Base-by-base conservation (phyloP, 208 protist species). In the Leishmania lainsoni region DNA sequence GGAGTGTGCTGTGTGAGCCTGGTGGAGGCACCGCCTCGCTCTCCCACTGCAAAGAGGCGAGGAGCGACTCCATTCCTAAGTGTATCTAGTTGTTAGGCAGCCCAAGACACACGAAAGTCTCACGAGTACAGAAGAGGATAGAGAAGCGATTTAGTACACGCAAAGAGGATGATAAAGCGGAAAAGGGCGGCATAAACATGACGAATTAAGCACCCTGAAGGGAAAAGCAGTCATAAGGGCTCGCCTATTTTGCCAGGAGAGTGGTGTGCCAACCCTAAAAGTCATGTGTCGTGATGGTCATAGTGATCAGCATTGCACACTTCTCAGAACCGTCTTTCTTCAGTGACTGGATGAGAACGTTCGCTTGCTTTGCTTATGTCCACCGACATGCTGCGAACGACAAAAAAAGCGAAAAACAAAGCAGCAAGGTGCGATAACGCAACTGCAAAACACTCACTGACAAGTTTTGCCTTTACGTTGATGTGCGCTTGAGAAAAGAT, bases 1-100 rank as follows among this genome's bases (percentile, higher is more conserved):
- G 68, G 2, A 81, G 59, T 56, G 84, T 81, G 52, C 83, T 87
- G 51, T 88, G 84, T 1, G 72, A 81, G 26, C 87, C 81, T 65
- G 88, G 81, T 45, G 86, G 81, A n/a, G 90, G 81, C 17, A 79
- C 17, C 6, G 70, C 61, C 4, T 61, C 42, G 6, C 39, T 61
- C 32, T 80, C 75, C 93, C 93, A 96, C 17, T 81, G 26, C 14
- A 90, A 20, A 29, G 87, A 83, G 5, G 68, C 54, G 22, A 90
- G 17, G 45, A 87, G 74, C 9, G 78, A 49, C 1, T 82, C 75
- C 80, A 84, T 84, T 32, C 20, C 35, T 16, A 77, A 32, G 22
- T 10, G 35, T 59, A 9, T 17, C 1, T 39, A 5, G 3, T 35
- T 8, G 20, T 45, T 1, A 61, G 14, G n/a, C 8, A 42, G n/a